Evolutionary conservation across 257 asterid species (phyloP).

Genomic region (Nicotiana noctiflora): DNA sequence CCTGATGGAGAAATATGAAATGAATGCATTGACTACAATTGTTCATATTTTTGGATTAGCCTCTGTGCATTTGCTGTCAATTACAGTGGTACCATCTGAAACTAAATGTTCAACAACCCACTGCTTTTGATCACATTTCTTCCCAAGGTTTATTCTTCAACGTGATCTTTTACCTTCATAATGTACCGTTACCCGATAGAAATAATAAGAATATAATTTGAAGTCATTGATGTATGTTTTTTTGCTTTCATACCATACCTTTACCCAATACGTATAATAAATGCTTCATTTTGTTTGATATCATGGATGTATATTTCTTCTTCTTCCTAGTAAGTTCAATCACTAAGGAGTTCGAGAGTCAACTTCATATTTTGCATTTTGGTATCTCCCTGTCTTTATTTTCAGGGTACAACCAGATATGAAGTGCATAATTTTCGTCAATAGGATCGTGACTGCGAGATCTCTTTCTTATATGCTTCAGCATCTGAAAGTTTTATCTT

Average conservation of each 20-base stretch:
- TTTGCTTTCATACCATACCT: background rate
- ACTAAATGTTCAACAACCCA: background rate
- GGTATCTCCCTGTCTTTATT: constrained; percentile 12
- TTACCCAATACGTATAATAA: background rate
- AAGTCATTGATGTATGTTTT: background rate
- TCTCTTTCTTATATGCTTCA: constrained; percentile 60
- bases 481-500: constrained; percentile 53
- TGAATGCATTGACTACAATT: background rate
- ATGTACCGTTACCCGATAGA: background rate
- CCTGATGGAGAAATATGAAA: background rate
- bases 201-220: background rate
- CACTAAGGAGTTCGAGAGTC: background rate
- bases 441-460: constrained; percentile 89
- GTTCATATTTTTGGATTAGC: background rate
- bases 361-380: constrained; percentile 8
- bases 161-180: background rate
- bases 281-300: background rate
- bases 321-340: background rate
- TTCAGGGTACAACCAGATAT: constrained; percentile 76
- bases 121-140: background rate
- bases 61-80: background rate
- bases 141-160: background rate
- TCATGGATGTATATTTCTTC: constrained; percentile 1
- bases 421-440: constrained; percentile 94
- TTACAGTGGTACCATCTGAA: background rate